Evolutionary conservation across 495 filamentous ascomycete genomes (phyloP), one percentile per base, ranked within the genome.

Genomic region (Aspergillus panamensis): DNA sequence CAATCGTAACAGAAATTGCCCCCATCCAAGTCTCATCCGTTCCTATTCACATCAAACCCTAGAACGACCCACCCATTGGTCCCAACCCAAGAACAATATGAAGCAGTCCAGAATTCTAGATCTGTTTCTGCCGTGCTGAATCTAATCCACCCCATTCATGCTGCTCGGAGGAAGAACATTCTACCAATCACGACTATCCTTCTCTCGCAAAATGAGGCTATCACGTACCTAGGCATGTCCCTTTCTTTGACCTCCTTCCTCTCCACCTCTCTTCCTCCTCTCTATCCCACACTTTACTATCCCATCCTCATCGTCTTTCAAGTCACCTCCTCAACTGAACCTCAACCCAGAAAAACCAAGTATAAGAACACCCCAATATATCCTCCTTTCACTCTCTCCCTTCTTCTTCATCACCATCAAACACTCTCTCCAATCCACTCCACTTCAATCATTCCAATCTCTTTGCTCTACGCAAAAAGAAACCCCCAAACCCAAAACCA

Each of bases 381-480:
- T 44, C 55, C 33, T 61, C 31, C 14, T 61, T 53, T 25, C 25
- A 2, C 25, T 25, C 25, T 25, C 25, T 25, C 25, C 5, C 25
- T 25, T 59, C 49, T 14, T 51, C 9, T 16, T 57, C 52, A 21
- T 21, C 47, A 52, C 48, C 57, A 62, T 44, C 53, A 55, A 62
- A 55, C 50, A 53, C 35, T 32, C 57, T 50, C 33, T 33, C 50
- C 62, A 48, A 60, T 55, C 52, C 47, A 47, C 17, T 49, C 43
- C 54, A 57, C 57, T 20, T 21, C 32, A 33, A 47, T 35, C 31
- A 53, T 30, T 59, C 31, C 62, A 65, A 62, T 50, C 61, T 64
- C 64, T 69, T 70, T 45, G 39, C 55, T 66, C 59, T 37, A 59
- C 59, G 60, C 59, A 51, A 54, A 44, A 16, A 21, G 53, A 55